phyloP scores from a whole-genome alignment of 805 yeast species.

The Wickerhamiella sergipiensis region DNA sequence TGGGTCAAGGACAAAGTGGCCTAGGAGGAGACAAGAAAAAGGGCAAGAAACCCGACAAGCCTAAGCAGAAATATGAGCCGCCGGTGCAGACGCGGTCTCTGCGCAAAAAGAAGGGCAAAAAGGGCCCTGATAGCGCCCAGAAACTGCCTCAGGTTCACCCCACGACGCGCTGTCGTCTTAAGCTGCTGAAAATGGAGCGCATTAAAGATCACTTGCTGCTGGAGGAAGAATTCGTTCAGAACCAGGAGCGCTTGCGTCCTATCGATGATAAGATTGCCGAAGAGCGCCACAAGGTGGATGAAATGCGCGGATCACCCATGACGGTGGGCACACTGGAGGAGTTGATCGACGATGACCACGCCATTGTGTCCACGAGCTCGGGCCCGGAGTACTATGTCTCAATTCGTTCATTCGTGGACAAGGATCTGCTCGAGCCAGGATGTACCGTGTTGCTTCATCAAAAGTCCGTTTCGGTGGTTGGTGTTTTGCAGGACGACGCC shows the following conservation, averaged over 20 bases:
- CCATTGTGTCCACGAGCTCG: constrained; percentile 88
- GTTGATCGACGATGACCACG: constrained; percentile 96
- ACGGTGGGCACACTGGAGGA: constrained; percentile 94
- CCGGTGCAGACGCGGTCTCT: constrained; percentile 82
- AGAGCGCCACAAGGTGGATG: constrained; percentile 89
- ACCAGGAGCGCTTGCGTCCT: constrained; percentile 88
- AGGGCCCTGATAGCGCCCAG: constrained; percentile 76
- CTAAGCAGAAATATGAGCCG: constrained; percentile 77
- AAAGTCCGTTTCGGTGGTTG: constrained; percentile 91
- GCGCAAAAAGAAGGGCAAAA: constrained; percentile 55
- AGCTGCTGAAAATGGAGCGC: constrained; percentile 82
- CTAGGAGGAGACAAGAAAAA: constrained; percentile 19
- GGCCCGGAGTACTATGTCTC: constrained; percentile 97
- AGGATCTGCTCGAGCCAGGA: constrained; percentile 90
- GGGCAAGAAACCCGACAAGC: constrained; percentile 43
- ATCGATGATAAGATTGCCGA: constrained; percentile 94
- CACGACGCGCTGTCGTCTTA: constrained; percentile 84
- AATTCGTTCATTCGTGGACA: constrained; percentile 90
- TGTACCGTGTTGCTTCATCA: constrained; percentile 92
- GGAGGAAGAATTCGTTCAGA: constrained; percentile 92
- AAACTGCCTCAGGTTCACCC: constrained; percentile 84
- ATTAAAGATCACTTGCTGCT: constrained; percentile 88
- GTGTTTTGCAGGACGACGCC: constrained; percentile 94
- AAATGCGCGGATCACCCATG: constrained; percentile 91
- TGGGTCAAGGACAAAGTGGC: constrained; percentile 21